Base-by-base conservation (phyloP, 305 asterid genomes). In the Galium porrigens region DNA sequence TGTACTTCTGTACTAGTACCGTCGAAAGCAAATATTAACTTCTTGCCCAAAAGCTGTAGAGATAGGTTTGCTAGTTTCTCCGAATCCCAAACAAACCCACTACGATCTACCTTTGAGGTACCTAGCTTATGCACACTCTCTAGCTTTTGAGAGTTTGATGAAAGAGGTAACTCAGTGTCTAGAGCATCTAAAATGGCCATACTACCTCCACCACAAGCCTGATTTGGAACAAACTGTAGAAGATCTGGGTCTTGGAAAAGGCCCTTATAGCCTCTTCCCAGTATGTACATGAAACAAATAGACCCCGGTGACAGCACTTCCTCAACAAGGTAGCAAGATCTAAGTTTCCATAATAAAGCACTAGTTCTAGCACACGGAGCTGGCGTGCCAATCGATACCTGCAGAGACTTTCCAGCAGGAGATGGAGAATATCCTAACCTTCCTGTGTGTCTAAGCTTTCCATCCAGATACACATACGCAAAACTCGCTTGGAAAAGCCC, bases 191-290 rank as follows among this genome's bases (percentile, higher is more conserved):
- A 85, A 71, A 94, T 90, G 74, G 99, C 88, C 99, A 94, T 94
- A 77, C 94, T 85, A 36, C 97, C 99, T 72, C 97, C 99, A 30
- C 99, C 91, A 79, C 99, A 94, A 55, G 99, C 97, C 85, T 90
- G 97, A 75, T 84, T 87, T 48, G 99, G 97, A 74, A 94, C 90
- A 79, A 94, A 94, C 55, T 83, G 94, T 81, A 90, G 76, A 70
- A 94, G 76, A 77, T 94, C 77, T 63, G 87, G 81, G 68, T 94
- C 97, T 82, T 90, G 99, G 81, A 94, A 94, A 64, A 94, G 85
- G 48, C 99, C 99, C 80, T 88, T 84, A 72, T 94, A 94, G 65
- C 96, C 99, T 79, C 96, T 80, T 49, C 99, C 99, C 66, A 94
- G 94, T 63, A 94, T 83, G 79, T 94, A 90, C 96, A 90, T 94